Percentiles rank a stretch among this genome's conserved stretches.
These are phyloP conservation scores for Quercus alba DNA, from an alignment of 306 rosid genomes.

Conservation along the genomic window DNA sequence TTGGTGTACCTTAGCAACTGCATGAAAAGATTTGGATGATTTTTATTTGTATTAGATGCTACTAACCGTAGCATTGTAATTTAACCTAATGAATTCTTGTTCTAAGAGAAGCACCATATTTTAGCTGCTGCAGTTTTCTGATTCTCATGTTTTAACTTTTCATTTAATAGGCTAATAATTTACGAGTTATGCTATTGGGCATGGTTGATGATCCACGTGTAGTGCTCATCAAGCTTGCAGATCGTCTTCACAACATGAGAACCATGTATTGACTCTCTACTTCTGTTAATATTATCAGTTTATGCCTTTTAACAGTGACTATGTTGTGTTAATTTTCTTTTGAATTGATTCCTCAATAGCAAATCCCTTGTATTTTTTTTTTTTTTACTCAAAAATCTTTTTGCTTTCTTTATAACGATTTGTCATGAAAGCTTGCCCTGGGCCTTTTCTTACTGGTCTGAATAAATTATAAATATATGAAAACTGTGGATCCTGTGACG, in stretches of 20 bases:
- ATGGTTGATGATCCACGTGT: constrained; percentile 99
- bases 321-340: constrained; percentile 1
- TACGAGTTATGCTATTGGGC: constrained; percentile 95
- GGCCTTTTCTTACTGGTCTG: not conserved
- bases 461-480: not conserved
- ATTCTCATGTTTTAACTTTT: constrained; percentile 36
- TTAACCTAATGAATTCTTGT: not conserved
- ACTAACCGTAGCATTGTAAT: not conserved
- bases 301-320: constrained; percentile 1
- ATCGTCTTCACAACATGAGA: constrained; percentile 99
- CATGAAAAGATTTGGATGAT: not conserved
- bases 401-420: not conserved
- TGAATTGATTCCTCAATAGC: constrained; percentile 1
- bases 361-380: not conserved
- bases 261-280: constrained; percentile 68
- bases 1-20: not conserved
- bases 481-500: not conserved
- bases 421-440: not conserved
- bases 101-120: constrained; percentile 6
- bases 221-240: constrained; percentile 98
- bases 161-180: constrained; percentile 75
- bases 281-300: constrained; percentile 5
- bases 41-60: constrained; percentile 12
- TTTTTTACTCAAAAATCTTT: not conserved
- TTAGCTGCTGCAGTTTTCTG: constrained; percentile 28